Conservation (phyloP, 805 yeast species). For the Pichia phayaonensis region DNA sequence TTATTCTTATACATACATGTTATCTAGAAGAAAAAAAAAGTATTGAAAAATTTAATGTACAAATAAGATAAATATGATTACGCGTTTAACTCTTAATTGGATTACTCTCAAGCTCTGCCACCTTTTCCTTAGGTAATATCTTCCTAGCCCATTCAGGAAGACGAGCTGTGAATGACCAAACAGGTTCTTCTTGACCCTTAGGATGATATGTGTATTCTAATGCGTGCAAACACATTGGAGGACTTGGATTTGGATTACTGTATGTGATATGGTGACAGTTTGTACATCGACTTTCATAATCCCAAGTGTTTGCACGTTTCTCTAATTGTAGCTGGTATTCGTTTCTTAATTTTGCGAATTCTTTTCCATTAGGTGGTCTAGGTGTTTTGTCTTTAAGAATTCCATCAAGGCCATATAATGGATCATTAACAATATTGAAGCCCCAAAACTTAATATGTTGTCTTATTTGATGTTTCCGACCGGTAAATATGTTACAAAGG, state of each 20-base stretch:
- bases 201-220: slow-evolving; percentile 22
- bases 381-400: slow-evolving; percentile 1
- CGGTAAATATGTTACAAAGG: slow-evolving; percentile 37
- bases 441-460: slow-evolving; percentile 42
- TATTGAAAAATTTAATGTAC: background rate
- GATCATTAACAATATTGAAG: slow-evolving; percentile 26
- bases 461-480: slow-evolving; percentile 47
- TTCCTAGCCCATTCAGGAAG: slow-evolving; percentile 4
- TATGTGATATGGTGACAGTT: slow-evolving; percentile 30
- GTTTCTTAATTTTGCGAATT: slow-evolving; percentile 3
- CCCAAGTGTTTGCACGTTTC: slow-evolving; percentile 7
- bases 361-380: background rate
- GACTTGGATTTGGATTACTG: slow-evolving; percentile 18
- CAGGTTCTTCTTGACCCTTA: background rate
- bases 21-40: background rate
- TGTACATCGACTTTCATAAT: slow-evolving; percentile 18
- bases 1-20: too few species aligned
- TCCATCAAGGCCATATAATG: slow-evolving; percentile 21
- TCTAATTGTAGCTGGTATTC: slow-evolving; percentile 13
- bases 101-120: background rate
- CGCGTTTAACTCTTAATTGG: background rate
- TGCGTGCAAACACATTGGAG: slow-evolving; percentile 38
- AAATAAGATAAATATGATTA: background rate
- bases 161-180: background rate
- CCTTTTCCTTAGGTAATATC: background rate